Base-by-base conservation (phyloP, 1,284 basidiomycete genomes). In the Irpex lacteus region DNA sequence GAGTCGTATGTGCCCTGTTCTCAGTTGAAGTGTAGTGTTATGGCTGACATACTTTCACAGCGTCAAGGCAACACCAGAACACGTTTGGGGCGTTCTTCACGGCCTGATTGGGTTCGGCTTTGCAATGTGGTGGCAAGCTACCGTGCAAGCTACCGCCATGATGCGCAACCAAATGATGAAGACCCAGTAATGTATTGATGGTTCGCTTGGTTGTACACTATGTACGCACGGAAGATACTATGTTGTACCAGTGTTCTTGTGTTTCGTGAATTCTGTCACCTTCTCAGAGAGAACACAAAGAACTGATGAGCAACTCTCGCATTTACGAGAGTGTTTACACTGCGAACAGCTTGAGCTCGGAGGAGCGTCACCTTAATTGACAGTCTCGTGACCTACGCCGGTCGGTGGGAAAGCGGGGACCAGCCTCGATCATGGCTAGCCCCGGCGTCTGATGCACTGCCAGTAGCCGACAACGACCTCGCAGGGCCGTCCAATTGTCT, bases 41-140 rank as follows among this genome's bases (percentile, higher is more conserved):
- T 65, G 32, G 26, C 52, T n/a, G 11, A n/a, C 13, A 61, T 67
- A 37, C 19, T 50, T 59, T 34, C 36, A 47, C 67, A 91, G 89
- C 40, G 78, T 80, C 49, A 83, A 83, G 37, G 69, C 88, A 19
- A 91, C 88, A 0, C 90, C 90, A 0, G 90, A 92, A 72, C 71
- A 78, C 18, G 74, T 86, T 4, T 91, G 90, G 90, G 89, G 89
- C 0, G 83, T 80, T 5, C 69, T 85, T 34, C 90, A 92, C 66
- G 90, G 90, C 6, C n/a, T 89, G 56, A 65, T 92, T 37, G 86
- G 88, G 13, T 73, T 91, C 7, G 82, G 81, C 55, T 86, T 92
- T 78, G 83, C 89, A 2, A 71, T 83, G 3, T 92, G 90, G 90
- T 92, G 90, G 90, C 90, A 92, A 73, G 76, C 75, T 18, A 91